Base-by-base conservation (phyloP, 108 stramenopile genomes). In the Pseudonitzschia pungens region DNA sequence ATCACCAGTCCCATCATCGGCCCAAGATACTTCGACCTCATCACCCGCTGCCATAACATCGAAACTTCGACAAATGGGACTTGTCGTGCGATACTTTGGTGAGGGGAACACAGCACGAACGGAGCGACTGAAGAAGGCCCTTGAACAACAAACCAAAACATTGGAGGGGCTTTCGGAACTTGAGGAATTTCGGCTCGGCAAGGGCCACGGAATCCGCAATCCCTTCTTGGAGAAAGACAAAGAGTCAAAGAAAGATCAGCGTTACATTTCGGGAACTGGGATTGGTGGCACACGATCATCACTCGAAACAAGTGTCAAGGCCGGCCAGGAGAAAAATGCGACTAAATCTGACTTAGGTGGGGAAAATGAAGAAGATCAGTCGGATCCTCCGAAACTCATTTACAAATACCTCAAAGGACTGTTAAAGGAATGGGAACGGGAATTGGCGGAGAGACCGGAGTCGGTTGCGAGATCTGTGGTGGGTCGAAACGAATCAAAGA, bases 401-500 rank as follows among this genome's bases (percentile, higher is more conserved):
- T 87, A 92, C 62, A 75, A 79, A 40, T 98, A 86, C 74, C 92
- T 97, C 81, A 93, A 93, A 76, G 71, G 77, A 21, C 83, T 95
- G 18, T 64, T 98, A 50, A 86, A 87, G 28, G 77, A 91, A 64
- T 98, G 98, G 98, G 97, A 96, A 79, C 68, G 72, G 0, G 90
- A 95, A 45, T 83, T 97, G 48, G 81, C 78, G 64, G 70, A 65
- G 0, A 88, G 96, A 16, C 76, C 89, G 0, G 91, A 94, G 6
- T 20, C 76, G 9, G 79, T 84, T 40, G 83, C 86, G 33, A 75
- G 76, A 10, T 76, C 91, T 41, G 83, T 87, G 11, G 79, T 82
- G 0, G 96, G 96, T 21, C 84, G 83, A 60, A 90, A 91, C 52
- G 97, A 97, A 76, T 96, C 92, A 54, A 95, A 93, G 80, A 95